These are phyloP conservation scores for Pseudogymnoascus sp. DNA, from an alignment of 2,329 filamentous ascomycete genomes.

Conservation along the genomic window DNA sequence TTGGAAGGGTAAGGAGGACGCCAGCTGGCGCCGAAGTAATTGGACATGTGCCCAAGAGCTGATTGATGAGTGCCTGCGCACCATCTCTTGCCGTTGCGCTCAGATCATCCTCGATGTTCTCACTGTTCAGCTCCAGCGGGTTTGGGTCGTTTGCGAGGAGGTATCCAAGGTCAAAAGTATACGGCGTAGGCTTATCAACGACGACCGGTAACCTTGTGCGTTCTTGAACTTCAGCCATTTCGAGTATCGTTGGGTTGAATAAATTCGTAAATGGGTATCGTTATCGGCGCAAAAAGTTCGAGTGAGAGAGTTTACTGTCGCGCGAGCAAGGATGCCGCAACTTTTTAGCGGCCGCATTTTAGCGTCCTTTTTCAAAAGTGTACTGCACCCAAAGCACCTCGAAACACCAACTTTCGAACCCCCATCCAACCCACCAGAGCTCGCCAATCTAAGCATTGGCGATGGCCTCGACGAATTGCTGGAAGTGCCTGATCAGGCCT, in stretches of 20 bases:
- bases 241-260: neutral
- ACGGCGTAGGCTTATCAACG: conserved; percentile 78
- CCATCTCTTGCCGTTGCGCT: conserved; percentile 74
- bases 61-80: conserved; percentile 87
- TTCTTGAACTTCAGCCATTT: conserved; percentile 6
- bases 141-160: conserved; percentile 84
- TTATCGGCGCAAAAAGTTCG: conserved; percentile 7
- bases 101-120: conserved; percentile 59
- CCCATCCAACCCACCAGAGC: neutral
- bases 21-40: conserved; percentile 62
- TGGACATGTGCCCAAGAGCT: conserved; percentile 82
- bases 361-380: conserved; percentile 10
- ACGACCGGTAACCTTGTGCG: conserved; percentile 46
- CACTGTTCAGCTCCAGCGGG: conserved; percentile 54
- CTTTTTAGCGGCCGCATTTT: conserved; percentile 19
- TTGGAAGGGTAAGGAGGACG: conserved; percentile 73
- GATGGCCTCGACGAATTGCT: conserved; percentile 53
- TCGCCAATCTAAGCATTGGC: conserved; percentile 15
- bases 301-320: neutral
- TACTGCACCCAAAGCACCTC: neutral
- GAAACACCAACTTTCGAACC: neutral
- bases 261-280: conserved; percentile 6
- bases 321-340: conserved; percentile 9
- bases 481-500: conserved; percentile 50
- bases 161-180: conserved; percentile 85